Evolutionary conservation across 2,329 filamentous ascomycete species (phyloP), one percentile per base, ranked within the genome.

Genomic region (Fusarium vanettenii): DNA sequence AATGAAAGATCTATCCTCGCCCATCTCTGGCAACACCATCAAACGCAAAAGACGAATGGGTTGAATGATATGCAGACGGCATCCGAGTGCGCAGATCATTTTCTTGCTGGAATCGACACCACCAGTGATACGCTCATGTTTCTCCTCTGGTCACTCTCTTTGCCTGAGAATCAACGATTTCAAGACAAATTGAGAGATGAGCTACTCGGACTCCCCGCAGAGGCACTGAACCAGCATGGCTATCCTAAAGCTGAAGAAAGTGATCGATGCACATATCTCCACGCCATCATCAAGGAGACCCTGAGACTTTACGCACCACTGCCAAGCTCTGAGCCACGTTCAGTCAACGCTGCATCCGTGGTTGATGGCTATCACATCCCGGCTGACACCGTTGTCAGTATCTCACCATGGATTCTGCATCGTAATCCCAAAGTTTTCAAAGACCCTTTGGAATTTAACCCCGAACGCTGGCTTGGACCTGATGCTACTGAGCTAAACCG

Each of bases 111-210:
- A 0, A 87, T 89, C 11, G 86, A 89, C 66, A 89, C 88, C 0
- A 89, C 87, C 1, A 86, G 86, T 27, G 87, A 89, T 60, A 87
- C 87, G 0, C 69, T 88, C 2, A 88, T 88, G 84, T 89, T 87
- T 67, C 77, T 85, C 0, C 80, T 89, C 16, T 89, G 86, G 85
- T 80, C 84, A 0, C 81, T 90, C 1, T 89, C 88, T 0, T 80
- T 82, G 1, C 85, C 84, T 0, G 80, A 84, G 41, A 45, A 45
- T 9, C 35, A 82, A 88, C 60, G 62, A 74, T 85, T 84, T n/a
- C 88, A 90, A 75, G 72, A 85, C 1, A 83, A 80, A 10, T 78
- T 90, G 3, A 79, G 82, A 10, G 75, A 81, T 4, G 88, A 90
- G 73, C 81, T 88, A 8, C 0, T 70, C 71, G 11, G 59, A 31